phyloP scores from a whole-genome alignment of 768 basidiomycete species.

The Suillus hirtellus region DNA sequence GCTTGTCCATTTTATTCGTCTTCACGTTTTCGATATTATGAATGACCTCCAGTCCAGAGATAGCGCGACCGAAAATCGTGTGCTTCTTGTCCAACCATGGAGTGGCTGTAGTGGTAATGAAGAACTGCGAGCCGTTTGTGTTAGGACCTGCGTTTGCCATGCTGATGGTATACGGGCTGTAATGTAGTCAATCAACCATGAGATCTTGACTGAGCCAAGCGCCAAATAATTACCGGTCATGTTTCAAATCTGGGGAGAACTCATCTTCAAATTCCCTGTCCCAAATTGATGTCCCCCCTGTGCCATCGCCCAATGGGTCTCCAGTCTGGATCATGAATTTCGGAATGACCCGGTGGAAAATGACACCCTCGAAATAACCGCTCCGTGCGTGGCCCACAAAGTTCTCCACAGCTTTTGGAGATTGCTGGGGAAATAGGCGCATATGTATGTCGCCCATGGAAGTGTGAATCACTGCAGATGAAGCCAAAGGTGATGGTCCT shows the following conservation, averaged over 20 bases:
- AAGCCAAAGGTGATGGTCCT: conserved; percentile 72
- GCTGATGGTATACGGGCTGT: conserved; percentile 89
- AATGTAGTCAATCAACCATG: conserved; percentile 11
- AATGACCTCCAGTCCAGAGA: conserved; percentile 85
- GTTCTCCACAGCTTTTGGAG: conserved; percentile 96
- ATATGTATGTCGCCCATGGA: conserved; percentile 92
- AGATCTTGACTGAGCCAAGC: not conserved
- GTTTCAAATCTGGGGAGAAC: conserved; percentile 83
- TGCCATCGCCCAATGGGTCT: conserved; percentile 93
- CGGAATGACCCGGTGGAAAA: conserved; percentile 97
- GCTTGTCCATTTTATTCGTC: conserved; percentile 82
- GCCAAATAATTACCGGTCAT: conserved; percentile 67
- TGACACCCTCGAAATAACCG: conserved; percentile 88
- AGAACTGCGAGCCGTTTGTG: conserved; percentile 97
- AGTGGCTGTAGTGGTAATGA: conserved; percentile 93
- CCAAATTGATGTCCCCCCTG: conserved; percentile 91
- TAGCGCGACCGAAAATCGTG: conserved; percentile 90
- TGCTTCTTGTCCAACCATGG: conserved; percentile 93
- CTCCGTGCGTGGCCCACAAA: conserved; percentile 91
- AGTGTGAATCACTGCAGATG: conserved; percentile 89
- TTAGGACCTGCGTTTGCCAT: conserved; percentile 92
- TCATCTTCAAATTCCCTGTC: conserved; percentile 91
- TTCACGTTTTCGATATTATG: conserved; percentile 92
- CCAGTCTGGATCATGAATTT: conserved; percentile 99
- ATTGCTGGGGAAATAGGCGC: conserved; percentile 85